A percentile compares a stretch with the other conserved stretches of the same genome.
Evolutionary conservation across 1,139 yeast genomes (phyloP).

Genomic region (Kodamaea sp.): DNA sequence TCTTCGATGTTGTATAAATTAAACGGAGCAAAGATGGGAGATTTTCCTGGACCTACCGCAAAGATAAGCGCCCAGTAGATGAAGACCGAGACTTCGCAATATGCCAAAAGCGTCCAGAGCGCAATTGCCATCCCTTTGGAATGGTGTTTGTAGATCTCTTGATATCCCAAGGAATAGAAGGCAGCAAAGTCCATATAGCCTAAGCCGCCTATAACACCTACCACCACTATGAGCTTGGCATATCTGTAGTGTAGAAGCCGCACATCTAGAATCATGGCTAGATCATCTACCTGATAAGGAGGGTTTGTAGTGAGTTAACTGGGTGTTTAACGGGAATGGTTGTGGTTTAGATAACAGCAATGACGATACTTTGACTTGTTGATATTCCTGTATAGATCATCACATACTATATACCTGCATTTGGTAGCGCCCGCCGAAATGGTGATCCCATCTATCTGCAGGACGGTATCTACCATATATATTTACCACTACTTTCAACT

Average conservation of each 20-base stretch:
- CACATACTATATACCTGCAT: no score
- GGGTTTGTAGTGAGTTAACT: no score
- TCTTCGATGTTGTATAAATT: constrained; percentile 22
- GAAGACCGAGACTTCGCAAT: constrained; percentile 25
- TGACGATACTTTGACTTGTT: no score
- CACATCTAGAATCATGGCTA: constrained; percentile 15
- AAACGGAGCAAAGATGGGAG: constrained; percentile 26
- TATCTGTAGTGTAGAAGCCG: constrained; percentile 12
- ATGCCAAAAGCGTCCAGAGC: constrained; percentile 35
- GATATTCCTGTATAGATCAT: no score
- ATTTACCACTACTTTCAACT: no score
- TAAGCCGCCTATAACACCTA: constrained; percentile 21
- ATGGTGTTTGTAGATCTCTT: constrained; percentile 33
- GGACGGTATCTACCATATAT: no score
- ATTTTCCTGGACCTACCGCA: constrained; percentile 37
- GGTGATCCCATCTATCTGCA: no score
- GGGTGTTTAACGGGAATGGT: no score
- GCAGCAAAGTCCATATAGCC: constrained; percentile 37
- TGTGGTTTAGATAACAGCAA: no score
- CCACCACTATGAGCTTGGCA: constrained; percentile 23
- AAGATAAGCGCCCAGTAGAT: constrained; percentile 35
- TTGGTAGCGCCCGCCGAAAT: no score
- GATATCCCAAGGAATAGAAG: constrained; percentile 39
- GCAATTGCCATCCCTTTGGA: constrained; percentile 34
- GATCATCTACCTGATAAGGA: no score